These are phyloP conservation scores for Fusarium subglutinans DNA, from an alignment of 2,329 filamentous ascomycete genomes.

Conservation along the genomic window DNA sequence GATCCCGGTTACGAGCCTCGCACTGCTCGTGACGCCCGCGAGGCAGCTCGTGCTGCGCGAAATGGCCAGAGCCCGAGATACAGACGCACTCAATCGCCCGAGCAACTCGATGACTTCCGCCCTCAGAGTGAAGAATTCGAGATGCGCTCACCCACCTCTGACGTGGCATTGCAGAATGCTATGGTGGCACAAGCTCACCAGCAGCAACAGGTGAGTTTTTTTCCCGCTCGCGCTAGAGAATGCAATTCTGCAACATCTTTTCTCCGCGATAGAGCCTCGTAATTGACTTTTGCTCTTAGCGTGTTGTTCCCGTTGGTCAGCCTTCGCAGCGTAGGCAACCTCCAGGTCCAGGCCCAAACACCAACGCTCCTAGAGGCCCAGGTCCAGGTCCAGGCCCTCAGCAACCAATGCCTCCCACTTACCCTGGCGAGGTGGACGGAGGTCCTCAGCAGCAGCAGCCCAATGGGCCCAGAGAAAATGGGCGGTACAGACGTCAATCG, in stretches of 20 bases:
- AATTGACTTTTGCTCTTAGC: constrained; percentile 29
- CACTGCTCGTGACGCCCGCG: constrained; percentile 39
- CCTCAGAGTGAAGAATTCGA: constrained; percentile 37
- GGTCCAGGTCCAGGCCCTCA: not conserved
- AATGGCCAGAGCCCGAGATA: constrained; percentile 40
- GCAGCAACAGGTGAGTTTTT: constrained; percentile 37
- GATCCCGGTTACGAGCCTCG: constrained; percentile 35
- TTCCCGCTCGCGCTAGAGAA: not conserved
- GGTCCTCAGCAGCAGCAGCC: constrained; percentile 25
- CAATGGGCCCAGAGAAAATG: constrained; percentile 25
- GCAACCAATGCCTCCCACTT: constrained; percentile 34
- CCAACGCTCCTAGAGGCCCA: not conserved
- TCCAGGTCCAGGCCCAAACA: constrained; percentile 5
- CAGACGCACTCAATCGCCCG: constrained; percentile 39
- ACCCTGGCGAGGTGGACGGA: constrained; percentile 34
- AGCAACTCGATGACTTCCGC: constrained; percentile 38
- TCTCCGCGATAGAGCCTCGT: constrained; percentile 1
- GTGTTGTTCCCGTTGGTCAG: constrained; percentile 42
- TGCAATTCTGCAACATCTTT: constrained; percentile 9
- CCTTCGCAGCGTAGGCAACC: constrained; percentile 35
- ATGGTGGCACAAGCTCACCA: constrained; percentile 43
- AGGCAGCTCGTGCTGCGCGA: constrained; percentile 36
- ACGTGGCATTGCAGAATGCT: constrained; percentile 43
- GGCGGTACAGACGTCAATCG: constrained; percentile 38
- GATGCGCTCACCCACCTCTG: constrained; percentile 40